Conservation (phyloP, 2,329 filamentous ascomycete species). For the Apiospora rasikravindrae region DNA sequence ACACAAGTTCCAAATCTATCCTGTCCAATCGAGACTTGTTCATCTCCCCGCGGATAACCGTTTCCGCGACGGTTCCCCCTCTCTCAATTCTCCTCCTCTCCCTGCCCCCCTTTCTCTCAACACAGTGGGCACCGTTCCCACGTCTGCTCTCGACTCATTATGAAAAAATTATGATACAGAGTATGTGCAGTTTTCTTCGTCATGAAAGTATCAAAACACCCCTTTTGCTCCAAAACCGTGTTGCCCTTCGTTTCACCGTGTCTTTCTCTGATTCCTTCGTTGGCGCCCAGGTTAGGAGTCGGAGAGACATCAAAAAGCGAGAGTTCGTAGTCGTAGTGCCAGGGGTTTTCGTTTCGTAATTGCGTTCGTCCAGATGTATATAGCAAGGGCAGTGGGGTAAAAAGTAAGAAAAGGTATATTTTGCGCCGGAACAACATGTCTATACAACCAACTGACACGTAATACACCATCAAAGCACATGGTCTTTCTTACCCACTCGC, state of each 20-base stretch:
- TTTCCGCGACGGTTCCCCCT: not conserved
- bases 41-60: not conserved
- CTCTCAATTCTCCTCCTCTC: not conserved
- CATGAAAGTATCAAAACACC: constrained; percentile 14
- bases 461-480: constrained; percentile 9
- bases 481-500: not conserved
- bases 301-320: not conserved
- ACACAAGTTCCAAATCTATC: constrained; percentile 4
- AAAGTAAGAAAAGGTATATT: constrained; percentile 16
- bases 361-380: constrained; percentile 18
- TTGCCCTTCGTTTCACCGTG: not conserved
- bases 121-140: not conserved
- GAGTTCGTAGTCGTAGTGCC: not conserved
- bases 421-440: constrained; percentile 15
- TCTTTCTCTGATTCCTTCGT: constrained; percentile 8
- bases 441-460: constrained; percentile 8
- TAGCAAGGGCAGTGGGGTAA: constrained; percentile 10
- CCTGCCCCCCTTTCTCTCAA: not conserved
- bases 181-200: constrained; percentile 16
- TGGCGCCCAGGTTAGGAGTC: not conserved
- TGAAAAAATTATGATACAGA: constrained; percentile 14
- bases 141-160: constrained; percentile 2
- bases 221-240: constrained; percentile 6
- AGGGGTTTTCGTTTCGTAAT: constrained; percentile 7
- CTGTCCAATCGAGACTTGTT: not conserved